Base-by-base conservation (phyloP, 1,139 yeast genomes). In the Lodderomyces metapsilosis region DNA sequence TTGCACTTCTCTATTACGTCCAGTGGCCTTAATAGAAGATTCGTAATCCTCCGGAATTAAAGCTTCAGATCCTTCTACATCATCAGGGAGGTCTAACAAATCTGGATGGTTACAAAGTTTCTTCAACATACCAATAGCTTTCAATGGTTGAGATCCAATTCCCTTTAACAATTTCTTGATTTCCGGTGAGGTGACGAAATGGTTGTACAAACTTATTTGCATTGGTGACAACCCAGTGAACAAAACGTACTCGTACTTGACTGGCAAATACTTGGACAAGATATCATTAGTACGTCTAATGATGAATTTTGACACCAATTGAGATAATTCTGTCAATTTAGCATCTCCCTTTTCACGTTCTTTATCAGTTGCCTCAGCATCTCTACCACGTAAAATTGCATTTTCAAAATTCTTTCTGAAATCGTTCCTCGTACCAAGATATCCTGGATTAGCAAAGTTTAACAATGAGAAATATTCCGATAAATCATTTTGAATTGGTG, bases 221-320 rank as follows among this genome's bases (percentile, higher is more conserved):
- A 91, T 74, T 1, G 89, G 89, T 2, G 94, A 77, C 43, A 92
- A 68, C 23, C 84, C 84, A 44, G 95, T 91, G 59, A 92, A 92
- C 12, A 92, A 84, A 34, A 92, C 98, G 61, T 92, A 96, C 60
- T 92, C 99, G 59, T 89, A 91, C 61, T 92, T 92, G 50, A 94
- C 88, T 0, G 98, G 98, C 44, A 92, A 71, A 57, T 92, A 92
- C 62, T 92, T 92, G 34, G 97, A 85, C 45, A 92, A 71, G 52
- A 92, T 88, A 62, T 94, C 98, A 64, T 92, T 92, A 0, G 98
- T 91, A 58, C 99, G 81, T 58, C 99, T 78, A 47, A 92, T 94
- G 59, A 94, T 92, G 58, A 91, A 89, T 52, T 83, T 85, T 35
- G 92, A 87, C 2, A 94, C 99, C 39, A 89, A 59, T 23, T 73